Conservation (phyloP, 306 rosid species). For the Rosa persica region DNA sequence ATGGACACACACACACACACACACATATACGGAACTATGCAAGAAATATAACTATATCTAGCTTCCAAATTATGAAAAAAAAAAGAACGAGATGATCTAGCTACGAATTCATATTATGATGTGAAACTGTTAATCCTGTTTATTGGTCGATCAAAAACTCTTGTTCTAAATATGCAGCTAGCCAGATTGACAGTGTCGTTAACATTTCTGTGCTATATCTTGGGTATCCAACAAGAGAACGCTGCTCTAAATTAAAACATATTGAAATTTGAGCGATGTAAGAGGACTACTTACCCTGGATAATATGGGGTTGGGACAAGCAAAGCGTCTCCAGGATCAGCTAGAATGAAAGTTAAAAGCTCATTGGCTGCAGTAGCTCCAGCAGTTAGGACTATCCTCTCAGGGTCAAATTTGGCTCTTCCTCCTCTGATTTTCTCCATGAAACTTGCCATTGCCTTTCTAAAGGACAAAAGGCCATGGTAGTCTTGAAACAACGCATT, state of each 20-base stretch:
- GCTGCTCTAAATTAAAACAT: background rate
- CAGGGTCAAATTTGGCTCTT: slow-evolving; percentile 64
- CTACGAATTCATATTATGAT: background rate
- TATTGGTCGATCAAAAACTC: background rate
- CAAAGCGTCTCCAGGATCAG: slow-evolving; percentile 86
- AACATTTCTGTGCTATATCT: background rate
- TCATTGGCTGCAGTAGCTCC: slow-evolving; percentile 98
- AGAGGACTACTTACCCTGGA: slow-evolving; percentile 61
- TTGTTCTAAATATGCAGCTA: background rate
- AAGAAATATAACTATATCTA: background rate
- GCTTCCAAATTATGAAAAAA: background rate
- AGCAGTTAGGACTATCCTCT: slow-evolving; percentile 79
- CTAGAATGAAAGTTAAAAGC: slow-evolving; percentile 79
- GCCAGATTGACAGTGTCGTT: background rate
- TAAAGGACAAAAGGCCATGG: slow-evolving; percentile 74
- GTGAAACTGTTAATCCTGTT: background rate
- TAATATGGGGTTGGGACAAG: slow-evolving; percentile 94
- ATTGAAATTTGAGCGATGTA: background rate
- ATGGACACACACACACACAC: too few species aligned
- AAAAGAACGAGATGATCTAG: background rate
- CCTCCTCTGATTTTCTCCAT: slow-evolving; percentile 82
- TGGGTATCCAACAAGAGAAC: background rate
- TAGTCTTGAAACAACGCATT: slow-evolving; percentile 94
- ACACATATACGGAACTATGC: background rate
- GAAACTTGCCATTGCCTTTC: slow-evolving; percentile 90